Percentiles rank a stretch among this genome's conserved stretches.
Evolutionary conservation across 306 rosid genomes (phyloP).

Genomic region (Alnus glutinosa): DNA sequence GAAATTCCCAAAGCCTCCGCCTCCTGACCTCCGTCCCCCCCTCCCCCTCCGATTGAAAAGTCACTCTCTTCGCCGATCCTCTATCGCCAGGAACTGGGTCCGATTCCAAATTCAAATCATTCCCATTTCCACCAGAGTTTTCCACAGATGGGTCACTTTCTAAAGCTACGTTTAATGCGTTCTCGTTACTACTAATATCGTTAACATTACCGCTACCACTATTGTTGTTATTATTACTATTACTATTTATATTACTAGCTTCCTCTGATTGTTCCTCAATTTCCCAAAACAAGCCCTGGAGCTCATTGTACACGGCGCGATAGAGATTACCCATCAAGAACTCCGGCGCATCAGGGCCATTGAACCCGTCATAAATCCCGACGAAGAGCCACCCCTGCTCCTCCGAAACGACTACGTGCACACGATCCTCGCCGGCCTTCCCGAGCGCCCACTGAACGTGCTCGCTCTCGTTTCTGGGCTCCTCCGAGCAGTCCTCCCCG

Average conservation of each 20-base stretch:
- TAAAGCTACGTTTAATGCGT: conserved; percentile 32
- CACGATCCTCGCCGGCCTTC: conserved; percentile 94
- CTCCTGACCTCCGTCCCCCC: conserved; percentile 50
- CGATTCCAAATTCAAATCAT: conserved; percentile 24
- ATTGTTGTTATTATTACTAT: not conserved
- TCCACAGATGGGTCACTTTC: conserved; percentile 22
- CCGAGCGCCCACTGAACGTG: conserved; percentile 92
- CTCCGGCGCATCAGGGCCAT: conserved; percentile 91
- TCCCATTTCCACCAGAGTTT: conserved; percentile 18
- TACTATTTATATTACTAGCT: conserved; percentile 1
- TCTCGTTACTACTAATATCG: not conserved
- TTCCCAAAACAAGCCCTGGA: conserved; percentile 88
- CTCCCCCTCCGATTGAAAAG: conserved; percentile 43
- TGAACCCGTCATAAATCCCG: conserved; percentile 87
- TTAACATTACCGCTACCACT: not conserved
- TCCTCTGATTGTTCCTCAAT: conserved; percentile 42
- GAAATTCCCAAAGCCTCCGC: conserved; percentile 77
- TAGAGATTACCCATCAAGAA: conserved; percentile 85
- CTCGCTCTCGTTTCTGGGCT: conserved; percentile 42
- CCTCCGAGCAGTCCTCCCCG: conserved; percentile 44
- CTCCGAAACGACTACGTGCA: conserved; percentile 85
- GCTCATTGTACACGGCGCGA: conserved; percentile 76
- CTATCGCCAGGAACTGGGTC: conserved; percentile 26
- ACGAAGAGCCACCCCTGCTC: conserved; percentile 92
- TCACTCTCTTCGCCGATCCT: conserved; percentile 52